Conservation (phyloP, 768 basidiomycete species). For the Ephemerocybe angulata region DNA sequence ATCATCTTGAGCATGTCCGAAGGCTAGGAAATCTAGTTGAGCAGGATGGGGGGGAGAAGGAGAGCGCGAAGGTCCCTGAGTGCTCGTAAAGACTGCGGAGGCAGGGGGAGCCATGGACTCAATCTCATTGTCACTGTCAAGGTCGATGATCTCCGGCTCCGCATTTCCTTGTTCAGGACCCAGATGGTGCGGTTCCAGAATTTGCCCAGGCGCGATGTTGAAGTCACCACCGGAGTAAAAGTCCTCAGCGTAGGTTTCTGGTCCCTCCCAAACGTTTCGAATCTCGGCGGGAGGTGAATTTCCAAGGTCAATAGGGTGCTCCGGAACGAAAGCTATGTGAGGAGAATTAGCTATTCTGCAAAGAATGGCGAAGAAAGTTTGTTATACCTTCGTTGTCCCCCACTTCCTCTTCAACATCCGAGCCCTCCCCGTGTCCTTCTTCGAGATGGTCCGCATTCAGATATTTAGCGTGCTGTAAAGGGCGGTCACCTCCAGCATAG, state of each 20-base stretch:
- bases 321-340: slow-evolving; percentile 22
- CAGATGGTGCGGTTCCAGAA: slow-evolving; percentile 25
- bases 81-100: too few species aligned
- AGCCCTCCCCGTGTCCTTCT: neutral
- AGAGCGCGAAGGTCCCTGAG: too few species aligned
- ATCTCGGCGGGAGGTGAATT: slow-evolving; percentile 21
- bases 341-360: slow-evolving; percentile 5
- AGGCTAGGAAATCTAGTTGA: too few species aligned
- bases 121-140: slow-evolving; percentile 4
- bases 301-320: slow-evolving; percentile 2
- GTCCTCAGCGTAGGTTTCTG: slow-evolving; percentile 33
- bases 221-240: slow-evolving; percentile 42
- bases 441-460: slow-evolving; percentile 27
- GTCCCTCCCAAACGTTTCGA: slow-evolving; percentile 33
- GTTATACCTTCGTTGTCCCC: neutral
- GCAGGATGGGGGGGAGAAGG: too few species aligned
- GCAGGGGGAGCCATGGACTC: neutral
- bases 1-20: too few species aligned
- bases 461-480: slow-evolving; percentile 7
- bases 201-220: slow-evolving; percentile 6
- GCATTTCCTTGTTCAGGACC: slow-evolving; percentile 11
- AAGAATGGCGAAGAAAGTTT: neutral
- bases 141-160: neutral
- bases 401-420: neutral
- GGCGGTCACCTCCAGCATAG: slow-evolving; percentile 40